Conservation (phyloP, 2,329 filamentous ascomycete species). For the Xylaria sp. region DNA sequence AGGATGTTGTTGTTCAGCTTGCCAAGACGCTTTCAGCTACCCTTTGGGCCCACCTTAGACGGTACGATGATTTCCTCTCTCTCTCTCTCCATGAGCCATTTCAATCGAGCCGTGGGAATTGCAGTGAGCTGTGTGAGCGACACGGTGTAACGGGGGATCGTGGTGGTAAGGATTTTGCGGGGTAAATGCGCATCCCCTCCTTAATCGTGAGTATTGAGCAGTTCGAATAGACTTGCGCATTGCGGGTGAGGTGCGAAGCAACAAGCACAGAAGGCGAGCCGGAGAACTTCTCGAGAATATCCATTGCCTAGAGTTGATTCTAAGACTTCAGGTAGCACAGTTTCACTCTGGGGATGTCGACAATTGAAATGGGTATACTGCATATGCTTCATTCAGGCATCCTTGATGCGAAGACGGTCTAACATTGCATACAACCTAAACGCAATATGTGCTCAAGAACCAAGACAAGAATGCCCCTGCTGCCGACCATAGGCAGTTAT, state of each 20-base stretch:
- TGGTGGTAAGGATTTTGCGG: not conserved
- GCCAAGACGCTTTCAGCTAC: too few species aligned
- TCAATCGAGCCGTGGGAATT: not conserved
- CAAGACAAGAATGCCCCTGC: not conserved
- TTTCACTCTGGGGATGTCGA: not conserved
- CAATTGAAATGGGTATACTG: not conserved
- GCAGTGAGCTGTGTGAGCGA: not conserved
- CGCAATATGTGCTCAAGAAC: not conserved
- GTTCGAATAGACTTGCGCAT: not conserved
- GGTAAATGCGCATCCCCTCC: not conserved
- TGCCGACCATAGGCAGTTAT: not conserved
- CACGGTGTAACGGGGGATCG: not conserved
- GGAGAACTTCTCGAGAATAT: not conserved
- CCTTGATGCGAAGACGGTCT: not conserved
- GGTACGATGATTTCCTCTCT: too few species aligned
- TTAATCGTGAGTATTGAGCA: not conserved
- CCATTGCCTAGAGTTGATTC: not conserved
- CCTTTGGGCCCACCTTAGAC: too few species aligned
- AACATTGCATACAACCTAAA: not conserved
- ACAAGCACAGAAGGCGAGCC: not conserved
- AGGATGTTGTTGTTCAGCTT: too few species aligned
- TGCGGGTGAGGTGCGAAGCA: not conserved
- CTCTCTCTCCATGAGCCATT: not conserved
- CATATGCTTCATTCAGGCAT: not conserved
- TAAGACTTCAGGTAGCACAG: not conserved